These are phyloP conservation scores for Crithidia fasciculata DNA, from an alignment of 208 protist species.

Conservation along the genomic window DNA sequence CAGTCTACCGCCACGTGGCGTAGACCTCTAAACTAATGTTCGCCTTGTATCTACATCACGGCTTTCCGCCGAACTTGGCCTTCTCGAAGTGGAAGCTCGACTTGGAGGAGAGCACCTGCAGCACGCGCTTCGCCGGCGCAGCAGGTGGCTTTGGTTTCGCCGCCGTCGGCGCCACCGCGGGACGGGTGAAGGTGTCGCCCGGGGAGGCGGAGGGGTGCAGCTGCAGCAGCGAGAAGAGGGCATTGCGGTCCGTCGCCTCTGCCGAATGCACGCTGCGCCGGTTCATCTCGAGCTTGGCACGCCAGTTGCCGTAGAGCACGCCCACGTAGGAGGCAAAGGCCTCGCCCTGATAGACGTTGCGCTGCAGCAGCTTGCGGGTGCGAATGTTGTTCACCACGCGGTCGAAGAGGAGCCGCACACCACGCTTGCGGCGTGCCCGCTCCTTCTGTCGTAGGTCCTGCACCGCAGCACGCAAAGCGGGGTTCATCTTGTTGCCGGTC, in stretches of 20 bases:
- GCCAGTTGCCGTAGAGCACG: slow-evolving; percentile 63
- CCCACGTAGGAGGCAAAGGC: slow-evolving; percentile 58
- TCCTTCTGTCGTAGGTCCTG: slow-evolving; percentile 51
- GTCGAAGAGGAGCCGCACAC: slow-evolving; percentile 43
- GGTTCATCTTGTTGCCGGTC: slow-evolving; percentile 23
- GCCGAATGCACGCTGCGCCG: slow-evolving; percentile 8
- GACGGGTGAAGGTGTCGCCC: slow-evolving; percentile 4
- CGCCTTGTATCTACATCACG: slow-evolving; percentile 4
- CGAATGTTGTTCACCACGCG: slow-evolving; percentile 64
- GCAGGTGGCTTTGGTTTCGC: not conserved
- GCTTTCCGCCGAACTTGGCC: slow-evolving; percentile 21
- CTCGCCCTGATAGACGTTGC: slow-evolving; percentile 41
- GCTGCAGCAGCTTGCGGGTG: slow-evolving; percentile 40
- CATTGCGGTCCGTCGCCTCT: slow-evolving; percentile 1
- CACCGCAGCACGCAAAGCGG: slow-evolving; percentile 41
- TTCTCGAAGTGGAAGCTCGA: slow-evolving; percentile 47
- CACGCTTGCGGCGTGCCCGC: slow-evolving; percentile 23
- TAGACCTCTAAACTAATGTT: no score
- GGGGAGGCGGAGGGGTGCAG: not conserved
- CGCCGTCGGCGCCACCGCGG: not conserved
- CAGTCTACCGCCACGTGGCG: no score
- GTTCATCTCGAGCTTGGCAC: slow-evolving; percentile 31
- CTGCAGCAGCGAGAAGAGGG: slow-evolving; percentile 34
- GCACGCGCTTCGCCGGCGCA: not conserved
- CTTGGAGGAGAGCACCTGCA: not conserved